A percentile compares a stretch with the other conserved stretches of the same genome.
Conservation (phyloP, 768 basidiomycete species). For the Leccinum pellstonianum region DNA sequence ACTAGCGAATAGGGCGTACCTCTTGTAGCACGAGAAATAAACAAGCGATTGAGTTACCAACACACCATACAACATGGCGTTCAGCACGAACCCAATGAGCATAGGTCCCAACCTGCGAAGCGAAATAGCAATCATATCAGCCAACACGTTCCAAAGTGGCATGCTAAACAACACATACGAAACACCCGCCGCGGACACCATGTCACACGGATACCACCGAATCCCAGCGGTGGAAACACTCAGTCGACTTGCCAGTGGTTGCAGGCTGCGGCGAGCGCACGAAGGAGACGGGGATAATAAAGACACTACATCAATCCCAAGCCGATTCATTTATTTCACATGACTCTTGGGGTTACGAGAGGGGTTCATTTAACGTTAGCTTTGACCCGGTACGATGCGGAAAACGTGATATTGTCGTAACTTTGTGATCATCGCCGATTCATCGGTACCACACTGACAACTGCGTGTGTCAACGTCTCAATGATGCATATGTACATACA, state of each 20-base stretch:
- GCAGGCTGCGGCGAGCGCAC: neutral
- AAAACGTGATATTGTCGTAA: slow-evolving; percentile 1
- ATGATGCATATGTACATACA: neutral
- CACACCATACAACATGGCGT: slow-evolving; percentile 36
- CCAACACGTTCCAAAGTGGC: neutral
- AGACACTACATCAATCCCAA: neutral
- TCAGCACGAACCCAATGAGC: slow-evolving; percentile 36
- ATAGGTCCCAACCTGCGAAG: slow-evolving; percentile 34
- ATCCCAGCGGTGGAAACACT: slow-evolving; percentile 1
- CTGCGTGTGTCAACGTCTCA: neutral
- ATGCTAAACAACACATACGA: slow-evolving; percentile 16
- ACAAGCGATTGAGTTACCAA: slow-evolving; percentile 36
- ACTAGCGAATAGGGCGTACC: slow-evolving; percentile 11
- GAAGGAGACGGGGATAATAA: slow-evolving; percentile 8
- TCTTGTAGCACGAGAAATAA: slow-evolving; percentile 30
- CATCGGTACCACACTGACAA: neutral
- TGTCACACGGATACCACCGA: slow-evolving; percentile 13
- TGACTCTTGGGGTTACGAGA: slow-evolving; percentile 10
- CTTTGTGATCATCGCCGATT: neutral
- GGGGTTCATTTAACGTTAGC: slow-evolving; percentile 25
- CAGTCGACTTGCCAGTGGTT: slow-evolving; percentile 6
- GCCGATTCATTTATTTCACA: slow-evolving; percentile 13
- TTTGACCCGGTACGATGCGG: neutral
- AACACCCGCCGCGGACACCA: slow-evolving; percentile 23
- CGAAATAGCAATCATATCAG: neutral